Base-by-base conservation (phyloP, 2,329 filamentous ascomycete genomes). In the Xylaria sp. region DNA sequence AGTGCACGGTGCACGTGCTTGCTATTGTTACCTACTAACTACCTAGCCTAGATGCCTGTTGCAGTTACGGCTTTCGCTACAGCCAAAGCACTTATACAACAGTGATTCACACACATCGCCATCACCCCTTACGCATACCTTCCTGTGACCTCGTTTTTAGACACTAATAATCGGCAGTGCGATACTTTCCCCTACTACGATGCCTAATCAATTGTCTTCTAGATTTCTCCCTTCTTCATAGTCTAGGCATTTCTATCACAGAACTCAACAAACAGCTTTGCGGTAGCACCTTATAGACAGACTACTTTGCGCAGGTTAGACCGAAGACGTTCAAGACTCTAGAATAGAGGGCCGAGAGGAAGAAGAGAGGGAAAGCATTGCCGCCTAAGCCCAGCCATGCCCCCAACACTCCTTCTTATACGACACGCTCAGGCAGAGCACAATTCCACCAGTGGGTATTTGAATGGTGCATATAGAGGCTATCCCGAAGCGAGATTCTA, bases 391-490 rank as follows among this genome's bases (percentile, higher is more conserved):
- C 34, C 3, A 47, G 56, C 42, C 21, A 88, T 88, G 86, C 76
- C 86, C 60, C 86, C 85, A 0, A 86, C 82, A 0, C 74, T 98
- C 68, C 92, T 98, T 73, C 85, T 98, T 76, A 90, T 98, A 76
- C 92, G 95, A 73, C 95, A 98, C 85, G 95, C 93, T 17, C 93
- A 98, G 80, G 86, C 84, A 8, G 75, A 83, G n/a, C 86, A 89
- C 76, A 89, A 89, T 67, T 79, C 81, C 14, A 75, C 80, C 58
- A 78, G 87, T 87, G 81, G 80, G 85, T 85, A 30, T 30, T 27
- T 19, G 5, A 48, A 56, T 27, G 9, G 19, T 42, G 36, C n/a
- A 59, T 45, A 59, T 36, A 12, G 19, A 21, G 2, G 4, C 30
- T 17, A 4, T 42, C 1, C n/a, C 21, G 34, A 42, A 24, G 45